Evolutionary conservation across 805 yeast species (phyloP).

Genomic region (Schizosaccharomyces cryophilus): DNA sequence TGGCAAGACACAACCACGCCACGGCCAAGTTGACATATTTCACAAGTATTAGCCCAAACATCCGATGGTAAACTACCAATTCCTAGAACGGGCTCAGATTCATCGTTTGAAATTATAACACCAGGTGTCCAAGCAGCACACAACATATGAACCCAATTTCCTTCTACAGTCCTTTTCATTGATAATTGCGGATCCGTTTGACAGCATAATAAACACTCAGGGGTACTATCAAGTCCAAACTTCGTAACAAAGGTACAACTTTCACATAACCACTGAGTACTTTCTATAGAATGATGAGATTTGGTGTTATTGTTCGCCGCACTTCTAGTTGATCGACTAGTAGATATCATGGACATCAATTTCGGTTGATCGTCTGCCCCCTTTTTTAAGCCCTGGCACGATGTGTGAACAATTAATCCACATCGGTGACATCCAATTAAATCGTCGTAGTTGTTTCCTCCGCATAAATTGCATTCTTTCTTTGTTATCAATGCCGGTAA

Average conservation of each 20-base stretch:
- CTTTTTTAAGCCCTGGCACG: neutral
- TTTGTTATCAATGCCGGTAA: neutral
- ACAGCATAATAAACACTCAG: neutral
- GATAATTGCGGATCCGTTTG: neutral
- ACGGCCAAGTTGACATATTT: neutral
- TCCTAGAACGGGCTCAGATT: neutral
- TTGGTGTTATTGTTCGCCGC: neutral
- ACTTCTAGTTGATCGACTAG: neutral
- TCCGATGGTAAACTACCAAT: neutral
- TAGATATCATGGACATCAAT: neutral
- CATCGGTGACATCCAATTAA: neutral
- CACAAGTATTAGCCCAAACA: neutral
- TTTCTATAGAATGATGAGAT: neutral
- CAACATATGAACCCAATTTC: conserved; percentile 53
- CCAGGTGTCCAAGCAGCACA: conserved; percentile 37
- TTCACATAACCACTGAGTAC: neutral
- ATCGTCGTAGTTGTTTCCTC: neutral
- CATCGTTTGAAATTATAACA: neutral
- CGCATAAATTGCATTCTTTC: neutral
- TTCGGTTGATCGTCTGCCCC: neutral
- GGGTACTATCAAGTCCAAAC: neutral
- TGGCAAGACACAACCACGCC: neutral
- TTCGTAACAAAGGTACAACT: neutral
- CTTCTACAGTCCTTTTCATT: conserved; percentile 38
- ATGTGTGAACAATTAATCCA: neutral